Conservation (phyloP, 257 asterid genomes). For the Fraxinus pennsylvanica region DNA sequence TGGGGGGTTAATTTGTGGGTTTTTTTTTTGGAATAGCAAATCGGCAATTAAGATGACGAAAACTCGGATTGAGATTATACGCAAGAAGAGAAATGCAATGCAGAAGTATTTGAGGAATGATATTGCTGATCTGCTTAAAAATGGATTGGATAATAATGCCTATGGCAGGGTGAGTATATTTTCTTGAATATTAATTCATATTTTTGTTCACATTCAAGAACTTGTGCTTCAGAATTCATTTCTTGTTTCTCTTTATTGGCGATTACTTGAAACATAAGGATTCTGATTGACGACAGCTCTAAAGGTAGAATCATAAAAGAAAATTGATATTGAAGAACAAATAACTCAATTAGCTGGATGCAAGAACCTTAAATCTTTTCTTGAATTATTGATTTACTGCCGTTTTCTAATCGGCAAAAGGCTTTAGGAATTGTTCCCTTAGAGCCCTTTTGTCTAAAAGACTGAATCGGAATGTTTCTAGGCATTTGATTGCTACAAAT, state of each 20-base stretch:
- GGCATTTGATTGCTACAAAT: background rate
- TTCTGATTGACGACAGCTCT: constrained; percentile 1
- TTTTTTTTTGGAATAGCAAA: constrained; percentile 50
- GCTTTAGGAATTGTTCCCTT: background rate
- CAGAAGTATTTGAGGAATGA: constrained; percentile 76
- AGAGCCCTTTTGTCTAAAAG: background rate
- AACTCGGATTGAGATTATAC: constrained; percentile 61
- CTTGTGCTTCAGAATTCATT: background rate
- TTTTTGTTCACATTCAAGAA: background rate
- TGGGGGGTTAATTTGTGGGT: background rate
- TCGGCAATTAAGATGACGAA: constrained; percentile 55
- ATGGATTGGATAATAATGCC: constrained; percentile 60
- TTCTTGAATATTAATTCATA: constrained; percentile 1
- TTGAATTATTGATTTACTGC: background rate
- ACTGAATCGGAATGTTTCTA: too few species aligned
- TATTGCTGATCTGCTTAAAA: constrained; percentile 66
- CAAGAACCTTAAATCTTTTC: background rate
- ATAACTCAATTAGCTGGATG: background rate
- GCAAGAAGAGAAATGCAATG: constrained; percentile 76
- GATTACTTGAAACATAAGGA: background rate
- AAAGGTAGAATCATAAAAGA: constrained; percentile 2
- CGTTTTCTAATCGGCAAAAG: background rate
- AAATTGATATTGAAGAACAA: background rate
- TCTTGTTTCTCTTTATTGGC: too few species aligned
- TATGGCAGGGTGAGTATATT: constrained; percentile 62